Percentiles rank a stretch among this genome's conserved stretches.
Evolutionary conservation across 2,329 filamentous ascomycete genomes (phyloP).

Genomic region (Orbilia brochopaga): DNA sequence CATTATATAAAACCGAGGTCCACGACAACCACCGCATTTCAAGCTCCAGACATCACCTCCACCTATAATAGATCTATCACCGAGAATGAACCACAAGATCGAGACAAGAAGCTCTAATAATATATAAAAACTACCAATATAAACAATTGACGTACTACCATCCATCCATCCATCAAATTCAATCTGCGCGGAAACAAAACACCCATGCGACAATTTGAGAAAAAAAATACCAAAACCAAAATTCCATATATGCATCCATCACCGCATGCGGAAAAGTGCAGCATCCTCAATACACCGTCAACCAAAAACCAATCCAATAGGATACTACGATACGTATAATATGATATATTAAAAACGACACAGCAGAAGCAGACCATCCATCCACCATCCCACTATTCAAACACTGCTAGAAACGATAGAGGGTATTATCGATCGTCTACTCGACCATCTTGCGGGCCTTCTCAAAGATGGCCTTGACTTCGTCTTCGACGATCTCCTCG

Average conservation of each 20-base stretch:
- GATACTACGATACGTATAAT: not conserved
- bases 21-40: too few relatives aligned
- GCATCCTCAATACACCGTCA: too few relatives aligned
- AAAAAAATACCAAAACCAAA: not conserved
- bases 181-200: too few relatives aligned
- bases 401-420: constrained; percentile 11
- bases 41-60: too few relatives aligned
- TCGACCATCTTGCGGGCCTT: constrained; percentile 43
- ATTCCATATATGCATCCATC: not conserved
- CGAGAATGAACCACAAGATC: too few relatives aligned
- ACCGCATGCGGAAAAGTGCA: not conserved
- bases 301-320: not conserved
- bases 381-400: constrained; percentile 20
- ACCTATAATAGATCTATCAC: too few relatives aligned
- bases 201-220: constrained; percentile 18
- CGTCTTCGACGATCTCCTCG: constrained; percentile 46
- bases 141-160: not conserved
- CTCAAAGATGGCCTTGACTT: constrained; percentile 49
- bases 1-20: too few relatives aligned
- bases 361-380: constrained; percentile 3
- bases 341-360: not conserved
- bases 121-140: not conserved
- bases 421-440: not conserved
- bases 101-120: too few relatives aligned
- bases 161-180: constrained; percentile 20